Conservation (phyloP, 2,329 filamentous ascomycete species). For the Pseudogymnoascus sp. region DNA sequence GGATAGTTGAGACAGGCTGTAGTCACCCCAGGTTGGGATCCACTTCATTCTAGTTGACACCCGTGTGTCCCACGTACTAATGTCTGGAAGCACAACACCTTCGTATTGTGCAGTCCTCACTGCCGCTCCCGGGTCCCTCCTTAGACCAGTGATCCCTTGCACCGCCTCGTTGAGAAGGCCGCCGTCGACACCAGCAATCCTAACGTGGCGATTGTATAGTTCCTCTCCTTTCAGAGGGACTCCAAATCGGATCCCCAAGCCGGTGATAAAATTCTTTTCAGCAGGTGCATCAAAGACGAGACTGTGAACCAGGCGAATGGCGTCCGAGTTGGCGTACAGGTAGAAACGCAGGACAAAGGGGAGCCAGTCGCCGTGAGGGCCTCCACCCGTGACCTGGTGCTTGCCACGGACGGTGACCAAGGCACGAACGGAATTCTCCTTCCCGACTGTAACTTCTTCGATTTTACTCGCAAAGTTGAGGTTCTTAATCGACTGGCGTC, state of each 20-base stretch:
- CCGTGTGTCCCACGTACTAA: conserved; percentile 38
- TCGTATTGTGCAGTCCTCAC: conserved; percentile 44
- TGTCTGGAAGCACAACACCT: conserved; percentile 36
- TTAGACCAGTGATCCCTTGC: conserved; percentile 50
- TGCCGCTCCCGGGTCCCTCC: conserved; percentile 42
- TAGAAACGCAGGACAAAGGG: conserved; percentile 51
- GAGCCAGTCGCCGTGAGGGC: conserved; percentile 30
- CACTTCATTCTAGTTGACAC: conserved; percentile 42
- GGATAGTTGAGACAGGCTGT: conserved; percentile 47
- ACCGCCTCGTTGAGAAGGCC: conserved; percentile 51
- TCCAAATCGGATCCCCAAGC: conserved; percentile 46
- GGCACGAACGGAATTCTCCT: conserved; percentile 34
- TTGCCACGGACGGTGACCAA: conserved; percentile 34
- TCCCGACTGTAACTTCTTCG: conserved; percentile 41
- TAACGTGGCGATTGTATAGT: conserved; percentile 50
- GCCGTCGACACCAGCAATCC: conserved; percentile 46
- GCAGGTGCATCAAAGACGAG: conserved; percentile 46
- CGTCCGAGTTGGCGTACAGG: conserved; percentile 47
- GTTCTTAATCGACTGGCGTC: conserved; percentile 31
- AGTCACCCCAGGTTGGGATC: conserved; percentile 53
- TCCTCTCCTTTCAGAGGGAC: conserved; percentile 46
- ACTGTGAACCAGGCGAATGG: conserved; percentile 47
- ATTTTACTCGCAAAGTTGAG: conserved; percentile 43
- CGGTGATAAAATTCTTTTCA: conserved; percentile 41
- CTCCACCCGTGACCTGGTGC: conserved; percentile 21